Conservation (phyloP, 371 early-diverging fungal species). For the Syncephalastrum monosporum region DNA sequence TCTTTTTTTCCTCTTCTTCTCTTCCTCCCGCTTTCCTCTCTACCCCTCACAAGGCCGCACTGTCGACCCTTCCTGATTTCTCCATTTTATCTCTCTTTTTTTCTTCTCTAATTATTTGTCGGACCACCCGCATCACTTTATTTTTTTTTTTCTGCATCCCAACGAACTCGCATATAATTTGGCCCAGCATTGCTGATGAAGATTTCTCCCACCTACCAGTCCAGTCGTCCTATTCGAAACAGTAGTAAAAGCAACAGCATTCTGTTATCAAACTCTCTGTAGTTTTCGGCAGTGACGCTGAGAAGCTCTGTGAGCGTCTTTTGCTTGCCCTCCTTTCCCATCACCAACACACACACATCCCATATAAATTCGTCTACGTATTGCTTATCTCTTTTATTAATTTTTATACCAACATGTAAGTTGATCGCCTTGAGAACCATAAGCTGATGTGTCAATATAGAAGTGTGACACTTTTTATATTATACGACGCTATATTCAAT, state of each 20-base stretch:
- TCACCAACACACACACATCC: slow-evolving; percentile 2
- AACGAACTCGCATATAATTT: slow-evolving; percentile 5
- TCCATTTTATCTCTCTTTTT: neutral
- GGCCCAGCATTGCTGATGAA: too few relatives aligned
- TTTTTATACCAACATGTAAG: neutral
- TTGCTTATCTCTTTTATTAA: slow-evolving; percentile 1
- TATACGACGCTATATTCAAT: neutral
- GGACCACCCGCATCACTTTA: neutral
- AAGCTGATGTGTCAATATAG: too few relatives aligned
- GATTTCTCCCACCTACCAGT: neutral
- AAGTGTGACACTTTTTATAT: neutral
- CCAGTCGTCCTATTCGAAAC: too few relatives aligned
- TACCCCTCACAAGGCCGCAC: neutral
- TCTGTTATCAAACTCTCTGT: too few relatives aligned
- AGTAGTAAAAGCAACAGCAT: too few relatives aligned
- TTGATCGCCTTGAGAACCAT: too few relatives aligned
- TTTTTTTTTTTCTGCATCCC: slow-evolving; percentile 2
- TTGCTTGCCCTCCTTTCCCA: too few relatives aligned
- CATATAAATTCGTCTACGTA: slow-evolving; percentile 1
- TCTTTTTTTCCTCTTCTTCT: neutral
- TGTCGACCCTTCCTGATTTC: slow-evolving; percentile 2
- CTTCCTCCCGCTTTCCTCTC: slow-evolving; percentile 3
- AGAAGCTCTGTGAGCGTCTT: too few relatives aligned
- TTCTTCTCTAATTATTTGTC: slow-evolving; percentile 3
- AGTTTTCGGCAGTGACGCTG: too few relatives aligned